Evolutionary conservation across 208 protist genomes (phyloP).

Genomic region (Herpetomonas muscarum): DNA sequence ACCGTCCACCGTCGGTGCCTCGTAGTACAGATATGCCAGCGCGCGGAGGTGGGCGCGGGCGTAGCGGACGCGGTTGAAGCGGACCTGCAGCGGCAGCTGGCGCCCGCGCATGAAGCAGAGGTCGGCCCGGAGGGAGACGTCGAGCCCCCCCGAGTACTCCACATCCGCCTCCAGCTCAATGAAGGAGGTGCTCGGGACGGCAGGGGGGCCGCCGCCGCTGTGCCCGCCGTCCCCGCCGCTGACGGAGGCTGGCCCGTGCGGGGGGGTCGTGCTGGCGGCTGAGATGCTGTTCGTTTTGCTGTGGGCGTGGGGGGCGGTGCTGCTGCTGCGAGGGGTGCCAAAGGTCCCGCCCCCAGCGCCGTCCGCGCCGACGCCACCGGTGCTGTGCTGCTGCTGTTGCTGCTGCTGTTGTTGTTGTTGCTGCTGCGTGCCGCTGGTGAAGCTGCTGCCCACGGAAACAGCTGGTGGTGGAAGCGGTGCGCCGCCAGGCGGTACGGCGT

Average conservation of each 20-base stretch:
- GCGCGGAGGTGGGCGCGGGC: constrained; percentile 36
- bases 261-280: background rate
- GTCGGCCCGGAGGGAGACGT: constrained; percentile 61
- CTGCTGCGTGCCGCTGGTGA: background rate
- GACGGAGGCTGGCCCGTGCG: background rate
- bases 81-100: constrained; percentile 63
- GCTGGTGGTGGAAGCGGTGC: no score
- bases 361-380: background rate
- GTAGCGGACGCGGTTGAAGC: constrained; percentile 42
- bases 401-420: background rate
- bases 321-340: background rate
- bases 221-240: background rate
- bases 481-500: no score
- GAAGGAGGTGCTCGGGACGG: background rate
- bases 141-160: constrained; percentile 72
- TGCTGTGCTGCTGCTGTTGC: background rate
- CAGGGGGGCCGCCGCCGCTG: background rate
- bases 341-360: background rate
- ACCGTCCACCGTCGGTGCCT: constrained; percentile 59
- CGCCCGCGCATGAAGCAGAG: constrained; percentile 66
- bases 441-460: no score
- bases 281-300: no score
- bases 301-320: background rate
- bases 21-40: constrained; percentile 50
- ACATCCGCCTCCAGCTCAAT: constrained; percentile 77